phyloP scores from a whole-genome alignment of 768 basidiomycete genomes.

The Lactarius sanguifluus region DNA sequence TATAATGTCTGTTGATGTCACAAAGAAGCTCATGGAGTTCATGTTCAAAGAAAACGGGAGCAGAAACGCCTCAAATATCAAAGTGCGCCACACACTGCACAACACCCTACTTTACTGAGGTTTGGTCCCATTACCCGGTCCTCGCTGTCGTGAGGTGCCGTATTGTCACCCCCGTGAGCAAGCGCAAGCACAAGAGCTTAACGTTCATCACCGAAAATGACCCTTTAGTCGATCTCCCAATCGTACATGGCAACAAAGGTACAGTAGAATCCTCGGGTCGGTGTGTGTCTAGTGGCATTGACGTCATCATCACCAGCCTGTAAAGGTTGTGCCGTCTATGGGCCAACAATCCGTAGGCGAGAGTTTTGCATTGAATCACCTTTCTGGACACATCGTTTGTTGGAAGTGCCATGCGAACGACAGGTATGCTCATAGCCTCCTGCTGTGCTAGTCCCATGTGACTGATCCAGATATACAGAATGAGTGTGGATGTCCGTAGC shows the following conservation, averaged over 20 bases:
- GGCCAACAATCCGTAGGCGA: slow-evolving; percentile 69
- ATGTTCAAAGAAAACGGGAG: too few relatives aligned
- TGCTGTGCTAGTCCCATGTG: background rate
- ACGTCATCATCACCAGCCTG: slow-evolving; percentile 42
- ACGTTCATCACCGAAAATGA: slow-evolving; percentile 46
- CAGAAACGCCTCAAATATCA: too few relatives aligned
- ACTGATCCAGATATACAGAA: slow-evolving; percentile 37
- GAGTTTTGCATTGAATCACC: slow-evolving; percentile 56
- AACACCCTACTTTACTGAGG: too few relatives aligned
- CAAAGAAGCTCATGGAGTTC: too few relatives aligned
- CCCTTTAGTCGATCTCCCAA: slow-evolving; percentile 50
- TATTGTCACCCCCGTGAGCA: slow-evolving; percentile 21
- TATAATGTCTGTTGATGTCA: too few relatives aligned
- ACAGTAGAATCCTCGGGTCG: background rate
- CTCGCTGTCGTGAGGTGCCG: slow-evolving; percentile 13
- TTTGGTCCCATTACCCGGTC: slow-evolving; percentile 21
- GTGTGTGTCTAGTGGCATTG: background rate
- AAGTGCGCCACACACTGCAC: too few relatives aligned
- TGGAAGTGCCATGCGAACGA: slow-evolving; percentile 63
- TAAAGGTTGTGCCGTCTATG: slow-evolving; percentile 67
- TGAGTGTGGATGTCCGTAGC: slow-evolving; percentile 70
- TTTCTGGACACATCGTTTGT: slow-evolving; percentile 66
- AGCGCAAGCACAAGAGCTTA: slow-evolving; percentile 39
- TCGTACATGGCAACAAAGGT: slow-evolving; percentile 64
- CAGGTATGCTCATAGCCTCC: slow-evolving; percentile 49